Evolutionary conservation across 768 basidiomycete species (phyloP), one percentile per base, ranked within the genome.

Genomic region (Mycena metata): DNA sequence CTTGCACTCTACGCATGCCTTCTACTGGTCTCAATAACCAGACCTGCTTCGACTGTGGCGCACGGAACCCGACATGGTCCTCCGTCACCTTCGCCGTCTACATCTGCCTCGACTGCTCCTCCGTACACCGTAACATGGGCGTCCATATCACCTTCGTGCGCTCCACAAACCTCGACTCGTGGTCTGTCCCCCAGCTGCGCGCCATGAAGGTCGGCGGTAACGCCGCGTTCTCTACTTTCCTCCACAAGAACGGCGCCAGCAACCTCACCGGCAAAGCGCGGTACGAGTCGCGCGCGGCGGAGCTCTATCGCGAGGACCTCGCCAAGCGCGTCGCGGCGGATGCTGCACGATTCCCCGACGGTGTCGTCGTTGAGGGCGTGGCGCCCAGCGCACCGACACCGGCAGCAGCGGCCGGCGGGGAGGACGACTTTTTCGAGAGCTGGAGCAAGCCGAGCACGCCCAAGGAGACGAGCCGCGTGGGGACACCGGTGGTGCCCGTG

Each of bases 201-300:
- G 94, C 89, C 2, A 96, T 99, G 95, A 99, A 99, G 83, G 89
- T 95, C 43, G 97, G 95, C 46, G 98, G 98, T 0, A 99, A 99
- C 79, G 85, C 87, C 12, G 88, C 91, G 21, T 94, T 95, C 4
- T 87, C 85, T 6, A 96, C 96, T 5, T 99, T 96, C 81, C 96
- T 97, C 78, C 90, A 86, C 21, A 95, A 94, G 73, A 92, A 96
- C 71, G 95, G 96, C 6, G 42, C 60, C 7, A 93, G 93, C 3
- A 84, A 88, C 5, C 80, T 96, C 21, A 81, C 96, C 35, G 86
- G 75, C 50, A 95, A 96, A 84, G 94, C 93, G 76, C 95, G 96
- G 76, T 99, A 99, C 79, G 88, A 93, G 2, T 90, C 90, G 73
- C 86, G 91, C 43, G 87, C 91, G 60, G 96, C 93, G 7, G 92